Evolutionary conservation across 192 early-diverging fungal species (phyloP).

Genomic region (Coemansia sp.): DNA sequence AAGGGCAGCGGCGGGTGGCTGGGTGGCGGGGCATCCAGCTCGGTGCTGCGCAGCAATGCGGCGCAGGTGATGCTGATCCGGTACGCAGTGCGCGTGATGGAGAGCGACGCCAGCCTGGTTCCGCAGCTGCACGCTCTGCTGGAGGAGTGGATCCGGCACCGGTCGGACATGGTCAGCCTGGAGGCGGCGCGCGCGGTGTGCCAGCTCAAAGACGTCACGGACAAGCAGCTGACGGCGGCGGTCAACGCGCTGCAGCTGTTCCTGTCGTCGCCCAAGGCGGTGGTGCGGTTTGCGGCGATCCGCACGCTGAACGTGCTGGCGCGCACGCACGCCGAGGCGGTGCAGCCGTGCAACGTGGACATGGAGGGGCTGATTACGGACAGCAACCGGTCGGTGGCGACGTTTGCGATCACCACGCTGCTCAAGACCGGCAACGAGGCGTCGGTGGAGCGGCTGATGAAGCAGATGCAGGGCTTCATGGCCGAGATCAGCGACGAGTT

Average conservation of each 20-base stretch:
- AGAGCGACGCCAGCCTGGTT: constrained; percentile 67
- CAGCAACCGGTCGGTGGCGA: constrained; percentile 94
- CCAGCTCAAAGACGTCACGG: constrained; percentile 79
- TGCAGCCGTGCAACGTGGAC: constrained; percentile 95
- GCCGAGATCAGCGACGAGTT: constrained; percentile 98
- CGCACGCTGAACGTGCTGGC: constrained; percentile 95
- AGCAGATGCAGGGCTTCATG: constrained; percentile 99
- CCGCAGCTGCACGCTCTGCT: constrained; percentile 76
- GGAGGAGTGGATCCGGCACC: constrained; percentile 90
- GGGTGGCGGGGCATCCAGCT: constrained; percentile 61
- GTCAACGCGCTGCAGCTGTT: constrained; percentile 92
- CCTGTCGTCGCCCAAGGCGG: constrained; percentile 90
- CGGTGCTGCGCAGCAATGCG: constrained; percentile 76
- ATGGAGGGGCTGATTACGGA: constrained; percentile 98
- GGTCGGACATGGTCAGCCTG: constrained; percentile 97
- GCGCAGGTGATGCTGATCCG: constrained; percentile 93
- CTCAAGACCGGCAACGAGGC: constrained; percentile 99
- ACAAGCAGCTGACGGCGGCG: constrained; percentile 90
- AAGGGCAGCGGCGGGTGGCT: constrained; percentile 43
- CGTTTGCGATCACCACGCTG: constrained; percentile 98
- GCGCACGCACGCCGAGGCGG: constrained; percentile 85
- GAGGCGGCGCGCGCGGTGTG: constrained; percentile 98
- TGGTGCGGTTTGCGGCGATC: constrained; percentile 95
- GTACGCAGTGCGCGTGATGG: constrained; percentile 88
- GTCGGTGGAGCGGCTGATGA: constrained; percentile 97